Percentiles rank a stretch among this genome's conserved stretches.
Evolutionary conservation across 2,329 filamentous ascomycete genomes (phyloP).

Genomic region (Hyphodiscus sp.): DNA sequence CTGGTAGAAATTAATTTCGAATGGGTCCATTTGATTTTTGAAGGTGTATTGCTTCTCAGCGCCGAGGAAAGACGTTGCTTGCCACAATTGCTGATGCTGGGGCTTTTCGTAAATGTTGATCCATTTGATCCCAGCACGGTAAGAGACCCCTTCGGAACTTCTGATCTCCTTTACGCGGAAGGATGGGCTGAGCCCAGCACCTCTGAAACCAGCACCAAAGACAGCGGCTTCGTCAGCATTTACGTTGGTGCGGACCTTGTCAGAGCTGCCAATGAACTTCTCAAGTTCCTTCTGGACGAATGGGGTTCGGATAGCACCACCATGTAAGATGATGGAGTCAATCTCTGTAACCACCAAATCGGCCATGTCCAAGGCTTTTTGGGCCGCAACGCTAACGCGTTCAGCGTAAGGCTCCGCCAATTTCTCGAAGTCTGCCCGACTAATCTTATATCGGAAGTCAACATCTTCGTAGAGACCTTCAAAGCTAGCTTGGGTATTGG

Average conservation of each 20-base stretch:
- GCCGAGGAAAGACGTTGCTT: slow-evolving; percentile 67
- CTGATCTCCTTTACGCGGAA: slow-evolving; percentile 98
- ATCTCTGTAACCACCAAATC: slow-evolving; percentile 69
- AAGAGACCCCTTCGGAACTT: slow-evolving; percentile 68
- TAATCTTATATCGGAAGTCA: slow-evolving; percentile 88
- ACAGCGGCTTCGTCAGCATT: slow-evolving; percentile 96
- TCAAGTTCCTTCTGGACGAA: slow-evolving; percentile 91
- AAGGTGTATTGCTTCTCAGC: slow-evolving; percentile 79
- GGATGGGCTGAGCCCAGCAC: slow-evolving; percentile 82
- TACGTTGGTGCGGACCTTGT: slow-evolving; percentile 87
- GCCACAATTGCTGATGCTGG: slow-evolving; percentile 78
- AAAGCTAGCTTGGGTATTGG: slow-evolving; percentile 71
- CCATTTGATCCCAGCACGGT: slow-evolving; percentile 72
- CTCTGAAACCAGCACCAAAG: slow-evolving; percentile 92
- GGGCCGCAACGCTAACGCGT: slow-evolving; percentile 63
- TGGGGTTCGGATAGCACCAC: slow-evolving; percentile 82
- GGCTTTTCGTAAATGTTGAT: slow-evolving; percentile 60
- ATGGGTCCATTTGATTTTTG: slow-evolving; percentile 68
- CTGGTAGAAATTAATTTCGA: slow-evolving; percentile 75
- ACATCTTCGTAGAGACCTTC: slow-evolving; percentile 88
- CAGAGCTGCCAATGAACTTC: slow-evolving; percentile 59
- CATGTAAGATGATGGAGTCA: slow-evolving; percentile 88
- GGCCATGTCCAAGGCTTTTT: slow-evolving; percentile 67
- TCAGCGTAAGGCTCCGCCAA: slow-evolving; percentile 62
- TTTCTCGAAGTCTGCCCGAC: slow-evolving; percentile 72